phyloP scores from a whole-genome alignment of 2,329 filamentous ascomycete species.

The Endothia cerciana region DNA sequence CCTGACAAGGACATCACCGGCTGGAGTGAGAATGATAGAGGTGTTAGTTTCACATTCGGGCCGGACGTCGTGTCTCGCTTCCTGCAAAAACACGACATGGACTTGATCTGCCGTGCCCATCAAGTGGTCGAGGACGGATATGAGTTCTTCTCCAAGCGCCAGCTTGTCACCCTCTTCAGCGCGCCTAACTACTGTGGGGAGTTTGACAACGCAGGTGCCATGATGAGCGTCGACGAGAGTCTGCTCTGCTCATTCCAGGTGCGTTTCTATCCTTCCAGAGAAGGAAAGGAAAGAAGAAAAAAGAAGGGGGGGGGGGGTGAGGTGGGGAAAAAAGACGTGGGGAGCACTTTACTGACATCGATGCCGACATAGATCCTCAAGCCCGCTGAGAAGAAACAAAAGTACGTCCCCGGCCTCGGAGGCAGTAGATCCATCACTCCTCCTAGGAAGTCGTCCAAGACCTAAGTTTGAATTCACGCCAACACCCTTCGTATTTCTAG shows the following conservation, averaged over 20 bases:
- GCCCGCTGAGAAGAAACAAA: constrained; percentile 99
- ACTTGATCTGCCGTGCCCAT: constrained; percentile 97
- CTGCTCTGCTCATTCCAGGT: constrained; percentile 99
- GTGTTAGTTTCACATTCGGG: constrained; percentile 98
- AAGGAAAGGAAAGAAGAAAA: too few relatives aligned
- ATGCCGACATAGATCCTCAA: constrained; percentile 78
- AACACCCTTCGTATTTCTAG: constrained; percentile 75
- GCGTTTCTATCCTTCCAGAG: constrained; percentile 37
- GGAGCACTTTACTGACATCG: neutral
- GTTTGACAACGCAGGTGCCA: constrained; percentile 98
- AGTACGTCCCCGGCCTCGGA: constrained; percentile 86
- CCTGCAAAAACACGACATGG: constrained; percentile 99
- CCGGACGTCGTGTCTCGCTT: constrained; percentile 97
- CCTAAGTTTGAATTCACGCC: constrained; percentile 73
- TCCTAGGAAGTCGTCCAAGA: constrained; percentile 69
- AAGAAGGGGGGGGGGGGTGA: too few relatives aligned
- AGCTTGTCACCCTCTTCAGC: constrained; percentile 95
- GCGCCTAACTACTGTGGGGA: constrained; percentile 99
- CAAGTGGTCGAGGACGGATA: constrained; percentile 99
- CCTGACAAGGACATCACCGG: constrained; percentile 99
- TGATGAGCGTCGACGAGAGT: constrained; percentile 99
- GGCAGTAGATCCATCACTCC: constrained; percentile 68
- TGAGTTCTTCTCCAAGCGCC: constrained; percentile 99
- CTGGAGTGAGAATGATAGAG: constrained; percentile 98
- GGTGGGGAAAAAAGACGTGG: too few relatives aligned